These are phyloP conservation scores for Penicillium salamii DNA, from an alignment of 495 filamentous ascomycete genomes.

Conservation along the genomic window DNA sequence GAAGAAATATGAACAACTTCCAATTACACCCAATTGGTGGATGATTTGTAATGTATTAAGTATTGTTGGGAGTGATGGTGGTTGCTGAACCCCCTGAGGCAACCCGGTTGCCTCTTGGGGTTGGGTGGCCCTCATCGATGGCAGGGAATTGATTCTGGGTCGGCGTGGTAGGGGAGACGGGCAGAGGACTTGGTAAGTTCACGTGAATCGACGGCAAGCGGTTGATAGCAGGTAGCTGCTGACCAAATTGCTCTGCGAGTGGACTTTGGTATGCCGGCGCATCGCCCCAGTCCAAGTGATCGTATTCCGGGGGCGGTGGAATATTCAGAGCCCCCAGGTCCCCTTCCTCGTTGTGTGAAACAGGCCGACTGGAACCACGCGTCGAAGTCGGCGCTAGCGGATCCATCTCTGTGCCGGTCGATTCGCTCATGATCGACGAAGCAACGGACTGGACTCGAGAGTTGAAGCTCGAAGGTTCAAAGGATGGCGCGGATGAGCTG, in stretches of 20 bases:
- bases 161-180: slow-evolving; percentile 30
- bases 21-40: background rate
- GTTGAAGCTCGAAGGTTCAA: slow-evolving; percentile 19
- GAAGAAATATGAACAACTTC: background rate
- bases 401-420: slow-evolving; percentile 30
- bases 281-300: slow-evolving; percentile 49
- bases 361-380: slow-evolving; percentile 19
- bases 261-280: slow-evolving; percentile 45
- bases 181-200: slow-evolving; percentile 34
- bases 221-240: slow-evolving; percentile 21
- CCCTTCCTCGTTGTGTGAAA: slow-evolving; percentile 28
- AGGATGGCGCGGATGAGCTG: slow-evolving; percentile 25
- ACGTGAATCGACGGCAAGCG: slow-evolving; percentile 41
- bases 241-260: slow-evolving; percentile 15
- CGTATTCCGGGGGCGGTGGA: slow-evolving; percentile 43
- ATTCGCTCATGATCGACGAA: slow-evolving; percentile 32
- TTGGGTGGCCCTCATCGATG: slow-evolving; percentile 3
- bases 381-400: slow-evolving; percentile 22
- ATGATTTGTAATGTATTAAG: background rate
- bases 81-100: background rate
- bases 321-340: slow-evolving; percentile 36
- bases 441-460: slow-evolving; percentile 35
- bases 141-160: slow-evolving; percentile 13
- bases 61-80: background rate
- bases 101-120: slow-evolving; percentile 3